Evolutionary conservation across 805 yeast species (phyloP), one percentile per base, ranked within the genome.

Genomic region (Lipomyces spencermartinsiae): DNA sequence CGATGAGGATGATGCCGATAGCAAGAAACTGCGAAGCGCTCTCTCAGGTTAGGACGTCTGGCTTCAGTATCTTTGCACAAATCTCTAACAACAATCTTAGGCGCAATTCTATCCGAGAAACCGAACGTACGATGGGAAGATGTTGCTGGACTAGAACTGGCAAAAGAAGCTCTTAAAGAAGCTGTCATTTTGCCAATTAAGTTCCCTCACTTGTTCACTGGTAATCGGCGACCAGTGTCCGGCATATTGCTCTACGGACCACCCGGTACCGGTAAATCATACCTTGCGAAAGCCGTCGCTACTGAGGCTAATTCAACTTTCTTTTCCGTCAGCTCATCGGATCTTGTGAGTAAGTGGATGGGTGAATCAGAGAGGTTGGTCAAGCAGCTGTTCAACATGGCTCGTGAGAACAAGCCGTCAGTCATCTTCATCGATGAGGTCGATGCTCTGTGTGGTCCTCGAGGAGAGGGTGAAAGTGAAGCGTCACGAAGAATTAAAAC

Each of bases 231-330:
- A 76, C 99, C 99, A 1, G 88, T 94, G 2, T 83, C 91, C 5
- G 99, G 99, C 58, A 94, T 95, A 59, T 79, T 95, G 59, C 81
- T 95, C 29, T 91, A 91, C 75, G 96, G 96, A 0, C 96, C 96
- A 25, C 99, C 99, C 1, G 99, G 99, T 75, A 95, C 99, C 0
- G 99, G 99, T 83, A 95, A 95, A 76, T 94, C 98, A 1, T 95
- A 89, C 76, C 82, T 95, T 67, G 99, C 99, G 10, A 95, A 95
- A 78, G 99, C 99, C 0, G 98, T 95, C 8, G 99, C 99, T 33
- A 95, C 99, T 0, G 99, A 95, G 76, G 97, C 98, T 61, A 93
- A 94, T 78, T 92, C 98, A 0, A 95, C 99, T 0, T 95, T 95
- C 75, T 95, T 95, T 80, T 91, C 97, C 1, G 97, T 95, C 0